phyloP scores from a whole-genome alignment of 148 eudicot genomes.

The Nepenthes gracilis region DNA sequence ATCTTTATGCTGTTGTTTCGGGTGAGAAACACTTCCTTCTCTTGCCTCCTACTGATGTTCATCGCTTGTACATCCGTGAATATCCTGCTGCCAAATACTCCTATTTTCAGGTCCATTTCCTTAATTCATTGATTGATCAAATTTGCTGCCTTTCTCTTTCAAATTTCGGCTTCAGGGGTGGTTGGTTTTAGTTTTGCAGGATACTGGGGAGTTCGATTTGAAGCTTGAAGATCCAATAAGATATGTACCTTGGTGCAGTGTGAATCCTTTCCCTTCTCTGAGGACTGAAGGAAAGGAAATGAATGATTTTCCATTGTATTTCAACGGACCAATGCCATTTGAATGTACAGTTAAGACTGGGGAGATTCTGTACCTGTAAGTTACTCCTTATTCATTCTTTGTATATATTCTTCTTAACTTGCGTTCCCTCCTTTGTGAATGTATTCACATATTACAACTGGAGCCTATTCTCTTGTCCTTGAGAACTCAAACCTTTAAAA shows the following conservation, averaged over 20 bases:
- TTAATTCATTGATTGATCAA: not conserved
- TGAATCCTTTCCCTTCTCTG: slow-evolving; percentile 67
- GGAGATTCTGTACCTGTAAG: slow-evolving; percentile 90
- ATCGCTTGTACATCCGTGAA: slow-evolving; percentile 66
- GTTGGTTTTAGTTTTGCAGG: slow-evolving; percentile 30
- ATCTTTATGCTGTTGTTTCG: slow-evolving; percentile 71
- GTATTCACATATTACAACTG: not conserved
- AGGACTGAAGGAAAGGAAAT: slow-evolving; percentile 36
- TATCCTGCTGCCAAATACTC: slow-evolving; percentile 73
- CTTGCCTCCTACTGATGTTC: slow-evolving; percentile 94
- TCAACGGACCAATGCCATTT: slow-evolving; percentile 88
- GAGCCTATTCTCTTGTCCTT: not conserved
- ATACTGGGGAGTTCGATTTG: slow-evolving; percentile 48
- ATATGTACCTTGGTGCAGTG: slow-evolving; percentile 78
- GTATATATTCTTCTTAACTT: not conserved
- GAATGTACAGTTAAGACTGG: slow-evolving; percentile 93
- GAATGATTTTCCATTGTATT: slow-evolving; percentile 62
- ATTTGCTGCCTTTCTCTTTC: not conserved
- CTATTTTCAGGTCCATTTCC: slow-evolving; percentile 39
- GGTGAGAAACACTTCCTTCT: slow-evolving; percentile 90
- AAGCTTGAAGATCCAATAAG: slow-evolving; percentile 61
- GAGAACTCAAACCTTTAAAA: too few species aligned
- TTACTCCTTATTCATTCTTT: slow-evolving; percentile 5
- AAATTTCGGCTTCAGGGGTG: not conserved
- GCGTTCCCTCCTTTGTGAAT: not conserved